Base-by-base conservation (phyloP, 306 rosid genomes). In the Corylus americana region DNA sequence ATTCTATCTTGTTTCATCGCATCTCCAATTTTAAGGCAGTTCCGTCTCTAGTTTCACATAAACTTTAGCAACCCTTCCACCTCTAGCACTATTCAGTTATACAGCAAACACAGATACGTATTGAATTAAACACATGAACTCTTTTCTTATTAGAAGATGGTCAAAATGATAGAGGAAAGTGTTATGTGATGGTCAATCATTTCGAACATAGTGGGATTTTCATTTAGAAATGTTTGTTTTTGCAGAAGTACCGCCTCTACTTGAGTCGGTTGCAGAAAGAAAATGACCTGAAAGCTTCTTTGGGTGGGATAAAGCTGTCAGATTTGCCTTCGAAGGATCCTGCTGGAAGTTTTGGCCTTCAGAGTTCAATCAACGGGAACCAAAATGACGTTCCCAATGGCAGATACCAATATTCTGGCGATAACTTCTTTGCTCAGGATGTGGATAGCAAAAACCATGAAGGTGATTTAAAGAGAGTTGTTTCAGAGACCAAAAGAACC, bases 181-280 rank as follows among this genome's bases (percentile, higher is more conserved):
- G 27, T 58, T 55, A 7, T 71, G 35, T 63, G 44, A 63, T 29
- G 77, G 20, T 77, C 74, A 70, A 10, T 83, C 63, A 74, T 67
- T 73, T 79, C 14, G 74, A 77, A 35, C 78, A 45, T 71, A 22
- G 25, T 72, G 51, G 42, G 57, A 57, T 77, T 74, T 85, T 83
- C 71, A 63, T 62, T 61, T 79, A 59, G 77, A 79, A 10, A 0
- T 11, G 77, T 74, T 58, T 49, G 18, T 69, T n/a, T 78, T 2
- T 81, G 83, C 96, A 96, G 99, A 96, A 96, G 82, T 96, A 93
- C 76, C 94, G 98, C 80, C 98, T 96, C 77, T 96, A 96, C 87
- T 80, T 93, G 94, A 85, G 94, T 77, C 83, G 99, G 86, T 82
- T 96, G 77, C 98, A 89, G 78, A 96, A 91, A 75, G 97, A 91